phyloP scores from a whole-genome alignment of 1,284 basidiomycete genomes.

The Pholiota adiposa region DNA sequence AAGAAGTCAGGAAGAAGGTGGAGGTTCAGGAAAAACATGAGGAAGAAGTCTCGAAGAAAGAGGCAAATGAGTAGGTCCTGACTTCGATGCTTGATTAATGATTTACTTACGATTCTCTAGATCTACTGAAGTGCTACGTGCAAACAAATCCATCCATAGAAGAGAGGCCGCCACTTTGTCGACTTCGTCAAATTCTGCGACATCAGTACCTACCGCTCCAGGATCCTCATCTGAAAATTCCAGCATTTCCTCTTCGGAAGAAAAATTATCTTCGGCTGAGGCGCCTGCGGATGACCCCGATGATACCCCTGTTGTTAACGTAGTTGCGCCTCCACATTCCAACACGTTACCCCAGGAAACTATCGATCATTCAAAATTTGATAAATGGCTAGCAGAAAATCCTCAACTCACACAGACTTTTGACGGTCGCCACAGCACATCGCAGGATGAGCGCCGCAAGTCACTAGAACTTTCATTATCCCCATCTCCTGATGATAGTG shows the following conservation, averaged over 20 bases:
- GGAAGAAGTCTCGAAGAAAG: not conserved
- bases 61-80: conserved; percentile 15
- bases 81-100: not conserved
- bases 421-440: conserved; percentile 14
- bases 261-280: conserved; percentile 8
- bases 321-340: conserved; percentile 40
- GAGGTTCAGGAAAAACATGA: not conserved
- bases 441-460: conserved; percentile 20
- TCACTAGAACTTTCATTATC: conserved; percentile 21
- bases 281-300: conserved; percentile 22
- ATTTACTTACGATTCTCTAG: not conserved
- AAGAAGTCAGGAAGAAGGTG: not conserved
- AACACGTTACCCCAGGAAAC: conserved; percentile 25
- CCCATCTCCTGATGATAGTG: conserved; percentile 18
- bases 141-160: conserved; percentile 45
- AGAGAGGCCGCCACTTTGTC: conserved; percentile 73
- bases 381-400: conserved; percentile 28
- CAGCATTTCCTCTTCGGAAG: conserved; percentile 7
- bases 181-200: conserved; percentile 39
- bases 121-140: conserved; percentile 11
- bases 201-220: conserved; percentile 18
- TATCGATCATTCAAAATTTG: conserved; percentile 26
- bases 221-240: conserved; percentile 14
- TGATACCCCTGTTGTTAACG: conserved; percentile 40
- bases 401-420: conserved; percentile 20